These are phyloP conservation scores for Podospora conica DNA, from an alignment of 495 filamentous ascomycete genomes.

Conservation along the genomic window DNA sequence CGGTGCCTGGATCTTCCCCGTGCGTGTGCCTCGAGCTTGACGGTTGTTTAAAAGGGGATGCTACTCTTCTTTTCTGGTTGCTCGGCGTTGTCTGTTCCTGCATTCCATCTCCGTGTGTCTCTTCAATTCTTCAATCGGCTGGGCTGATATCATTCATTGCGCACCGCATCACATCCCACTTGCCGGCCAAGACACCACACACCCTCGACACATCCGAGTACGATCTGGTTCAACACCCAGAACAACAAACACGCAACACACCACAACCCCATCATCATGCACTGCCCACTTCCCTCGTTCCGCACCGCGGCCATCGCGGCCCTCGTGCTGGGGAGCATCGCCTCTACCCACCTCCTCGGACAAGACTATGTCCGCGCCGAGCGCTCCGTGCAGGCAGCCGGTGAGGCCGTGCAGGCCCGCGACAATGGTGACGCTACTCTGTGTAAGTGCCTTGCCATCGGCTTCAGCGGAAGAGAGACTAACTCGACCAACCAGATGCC, in stretches of 20 bases:
- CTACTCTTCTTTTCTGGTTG: neutral
- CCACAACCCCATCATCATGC: neutral
- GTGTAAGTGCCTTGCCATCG: neutral
- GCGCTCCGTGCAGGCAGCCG: neutral
- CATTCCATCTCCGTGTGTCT: neutral
- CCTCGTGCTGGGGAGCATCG: neutral
- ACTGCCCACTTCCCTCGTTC: neutral
- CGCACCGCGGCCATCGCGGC: conserved; percentile 1
- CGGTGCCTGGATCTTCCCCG: neutral
- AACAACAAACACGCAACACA: neutral
- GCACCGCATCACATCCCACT: neutral
- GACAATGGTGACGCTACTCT: neutral
- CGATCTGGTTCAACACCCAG: neutral
- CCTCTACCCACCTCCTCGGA: conserved; percentile 2
- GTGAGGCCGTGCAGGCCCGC: neutral
- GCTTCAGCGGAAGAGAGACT: neutral
- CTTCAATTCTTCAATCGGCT: neutral
- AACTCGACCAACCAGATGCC: neutral
- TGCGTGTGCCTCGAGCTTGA: neutral
- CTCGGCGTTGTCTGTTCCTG: too few relatives aligned
- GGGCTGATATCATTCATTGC: neutral
- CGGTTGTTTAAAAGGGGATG: neutral
- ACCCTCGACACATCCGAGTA: neutral
- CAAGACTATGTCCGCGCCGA: neutral
- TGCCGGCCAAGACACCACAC: neutral